These are phyloP conservation scores for Phaseolus lunatus DNA, from an alignment of 306 rosid genomes.

Conservation along the genomic window DNA sequence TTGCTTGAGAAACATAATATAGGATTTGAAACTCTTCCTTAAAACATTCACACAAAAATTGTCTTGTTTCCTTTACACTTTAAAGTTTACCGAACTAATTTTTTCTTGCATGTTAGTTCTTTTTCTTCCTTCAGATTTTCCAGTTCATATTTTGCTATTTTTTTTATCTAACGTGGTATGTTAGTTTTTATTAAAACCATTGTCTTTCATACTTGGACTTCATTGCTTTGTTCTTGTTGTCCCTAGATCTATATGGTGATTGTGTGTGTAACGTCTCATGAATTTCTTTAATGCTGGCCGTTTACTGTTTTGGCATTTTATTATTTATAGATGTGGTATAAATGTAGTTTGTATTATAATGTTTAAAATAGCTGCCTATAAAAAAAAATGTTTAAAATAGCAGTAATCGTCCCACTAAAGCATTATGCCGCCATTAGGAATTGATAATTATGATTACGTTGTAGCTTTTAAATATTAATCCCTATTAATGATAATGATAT, in stretches of 20 bases:
- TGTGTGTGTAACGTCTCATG: not conserved
- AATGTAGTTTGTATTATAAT: not conserved
- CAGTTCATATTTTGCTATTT: not conserved
- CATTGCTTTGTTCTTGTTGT: not conserved
- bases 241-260: not conserved
- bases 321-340: not conserved
- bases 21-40: not conserved
- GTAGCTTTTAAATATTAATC: not conserved
- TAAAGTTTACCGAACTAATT: not conserved
- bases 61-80: not conserved
- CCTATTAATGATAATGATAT: conserved; percentile 1
- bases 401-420: not conserved
- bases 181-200: not conserved
- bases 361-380: not conserved
- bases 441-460: not conserved
- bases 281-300: not conserved
- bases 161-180: not conserved
- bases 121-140: not conserved
- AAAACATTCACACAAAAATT: not conserved
- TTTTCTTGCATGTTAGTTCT: not conserved
- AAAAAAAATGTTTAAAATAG: not conserved
- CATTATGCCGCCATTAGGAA: not conserved
- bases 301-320: not conserved
- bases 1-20: not conserved
- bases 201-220: not conserved